Evolutionary conservation across 495 filamentous ascomycete genomes (phyloP), one percentile per base, ranked within the genome.

Genomic region (Aspergillus nanangensis): DNA sequence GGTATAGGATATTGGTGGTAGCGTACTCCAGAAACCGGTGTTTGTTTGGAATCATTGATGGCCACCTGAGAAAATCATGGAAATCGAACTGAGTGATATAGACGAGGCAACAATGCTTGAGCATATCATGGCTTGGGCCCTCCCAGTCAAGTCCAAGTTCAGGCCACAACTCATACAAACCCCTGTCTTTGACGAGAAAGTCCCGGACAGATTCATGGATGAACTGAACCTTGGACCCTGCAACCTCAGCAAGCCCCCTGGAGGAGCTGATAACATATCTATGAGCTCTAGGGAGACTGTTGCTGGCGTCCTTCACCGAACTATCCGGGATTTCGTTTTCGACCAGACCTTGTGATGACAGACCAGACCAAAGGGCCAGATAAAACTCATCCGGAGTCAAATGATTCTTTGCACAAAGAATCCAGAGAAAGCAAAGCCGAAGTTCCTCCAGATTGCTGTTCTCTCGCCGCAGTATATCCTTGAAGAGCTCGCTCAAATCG

Each of bases 11-110:
- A 57, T 70, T 39, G 27, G 56, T 47, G 31, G 44, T 52, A 38
- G 74, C 70, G 54, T 78, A 79, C 48, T 70, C 49, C 2, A 76
- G 51, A 50, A 78, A 74, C 10, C 70, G 68, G 43, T 66, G 70
- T 20, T 52, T 49, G 4, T 43, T 19, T 21, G 44, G 51, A 48
- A 43, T 44, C 21, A 39, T 57, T 50, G 33, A 57, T 40, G 20
- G 22, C 9, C 14, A 10, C 15, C 38, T 18, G 8, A 41, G 24
- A 10, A 45, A 22, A 32, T 63, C n/a, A n/a, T n/a, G n/a, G n/a
- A n/a, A n/a, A n/a, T n/a, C n/a, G n/a, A n/a, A n/a, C n/a, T n/a
- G 41, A 38, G 34, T 50, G 32, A 65, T 38, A 18, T 66, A 57
- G 5, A 34, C 17, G 32, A 52, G 14, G 47, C 69, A 77, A 32